Conservation (phyloP, 2,329 filamentous ascomycete species). For the Metarhizium guizhouense region DNA sequence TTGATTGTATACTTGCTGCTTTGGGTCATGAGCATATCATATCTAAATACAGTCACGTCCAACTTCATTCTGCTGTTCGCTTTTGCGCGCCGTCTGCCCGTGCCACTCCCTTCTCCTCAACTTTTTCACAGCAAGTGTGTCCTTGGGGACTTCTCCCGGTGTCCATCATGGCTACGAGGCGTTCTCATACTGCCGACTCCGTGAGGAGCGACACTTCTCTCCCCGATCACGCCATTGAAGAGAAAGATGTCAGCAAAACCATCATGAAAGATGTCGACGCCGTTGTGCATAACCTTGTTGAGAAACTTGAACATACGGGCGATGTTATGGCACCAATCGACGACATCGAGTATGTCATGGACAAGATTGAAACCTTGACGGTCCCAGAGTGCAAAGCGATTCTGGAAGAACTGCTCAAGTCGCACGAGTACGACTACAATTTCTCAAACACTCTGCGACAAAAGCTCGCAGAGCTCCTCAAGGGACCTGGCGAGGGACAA, state of each 20-base stretch:
- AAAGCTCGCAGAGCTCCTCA: conserved; percentile 11
- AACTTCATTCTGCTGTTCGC: too few relatives aligned
- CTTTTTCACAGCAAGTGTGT: too few relatives aligned
- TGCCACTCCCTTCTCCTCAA: too few relatives aligned
- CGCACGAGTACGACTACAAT: conserved; percentile 18
- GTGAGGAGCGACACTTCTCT: not conserved
- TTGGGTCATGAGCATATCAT: too few relatives aligned
- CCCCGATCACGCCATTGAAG: not conserved
- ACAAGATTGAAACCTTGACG: conserved; percentile 13
- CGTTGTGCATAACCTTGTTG: conserved; percentile 4
- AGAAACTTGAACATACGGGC: conserved; percentile 10
- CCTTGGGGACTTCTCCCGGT: too few relatives aligned
- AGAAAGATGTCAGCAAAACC: not conserved
- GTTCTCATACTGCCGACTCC: not conserved
- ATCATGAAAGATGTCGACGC: conserved; percentile 1
- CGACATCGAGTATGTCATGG: conserved; percentile 16
- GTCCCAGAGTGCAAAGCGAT: conserved; percentile 13
- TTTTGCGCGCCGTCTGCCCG: too few relatives aligned
- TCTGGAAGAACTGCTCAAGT: conserved; percentile 10
- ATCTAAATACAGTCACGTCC: too few relatives aligned
- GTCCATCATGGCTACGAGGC: not conserved
- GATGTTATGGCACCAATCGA: conserved; percentile 14
- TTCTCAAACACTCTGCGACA: conserved; percentile 10
- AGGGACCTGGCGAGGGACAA: conserved; percentile 11
- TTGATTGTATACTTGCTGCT: too few relatives aligned